Evolutionary conservation across 164 flowering plant genomes (phyloP), one percentile per base, ranked within the genome.

Genomic region (Malania oleifera): DNA sequence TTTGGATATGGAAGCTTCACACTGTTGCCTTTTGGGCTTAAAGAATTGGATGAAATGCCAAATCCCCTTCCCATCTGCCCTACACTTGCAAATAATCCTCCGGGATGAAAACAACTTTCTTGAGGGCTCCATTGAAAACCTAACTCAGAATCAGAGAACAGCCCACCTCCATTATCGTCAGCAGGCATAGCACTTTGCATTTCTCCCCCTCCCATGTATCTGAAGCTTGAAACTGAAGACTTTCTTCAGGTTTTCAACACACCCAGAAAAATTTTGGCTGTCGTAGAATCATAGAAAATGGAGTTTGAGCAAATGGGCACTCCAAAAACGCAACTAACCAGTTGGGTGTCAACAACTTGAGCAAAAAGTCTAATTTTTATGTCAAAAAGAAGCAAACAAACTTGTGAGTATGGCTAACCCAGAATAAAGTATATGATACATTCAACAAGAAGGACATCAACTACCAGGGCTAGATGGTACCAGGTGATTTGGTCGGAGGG

Each of bases 41-140:
- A 18, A 25, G 69, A 24, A 37, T 51, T 55, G 9, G 65, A 54
- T 0, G 68, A 41, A 39, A 68, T 24, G 15, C 66, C 73, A 60
- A 69, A 69, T 26, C 69, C 76, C 26, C 47, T 39, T 18, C 75
- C 78, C 3, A 47, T 54, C 26, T 68, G 70, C 9, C 66, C 61
- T 18, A 74, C 72, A 26, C 75, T 74, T 7, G 78, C 78, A 50
- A 74, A 74, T 22, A 74, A 60, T 18, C 75, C 67, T 23, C 68
- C 31, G 0, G 66, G 57, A 22, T 41, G 61, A 56, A 34, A 49
- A 52, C 13, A 12, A 7, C 20, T 20, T 19, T 61, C 62, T 17
- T 43, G 54, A 26, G 54, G 27, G 57, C 26, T 37, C 35, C 57
- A 44, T 38, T 38, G 55, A 41, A 56, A 13, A 48, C 54, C 59